These are phyloP conservation scores for Coprinopsis sp. DNA, from an alignment of 768 basidiomycete species.

Conservation along the genomic window DNA sequence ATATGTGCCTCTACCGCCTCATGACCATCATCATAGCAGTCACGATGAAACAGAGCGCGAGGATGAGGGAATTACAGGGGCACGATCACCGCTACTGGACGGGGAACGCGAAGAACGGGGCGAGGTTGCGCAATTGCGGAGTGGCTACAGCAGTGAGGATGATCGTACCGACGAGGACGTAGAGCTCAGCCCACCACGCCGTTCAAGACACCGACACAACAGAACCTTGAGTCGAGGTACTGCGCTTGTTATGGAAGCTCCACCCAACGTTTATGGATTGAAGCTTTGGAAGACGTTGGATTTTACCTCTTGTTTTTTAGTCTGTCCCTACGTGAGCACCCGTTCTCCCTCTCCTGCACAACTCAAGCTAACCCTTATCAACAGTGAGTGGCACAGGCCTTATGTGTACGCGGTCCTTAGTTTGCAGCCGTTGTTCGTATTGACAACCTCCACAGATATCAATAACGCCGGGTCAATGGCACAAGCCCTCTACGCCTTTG, in stretches of 20 bases:
- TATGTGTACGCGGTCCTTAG: slow-evolving; percentile 57
- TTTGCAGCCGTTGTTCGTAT: background rate
- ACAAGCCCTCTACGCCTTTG: slow-evolving; percentile 55
- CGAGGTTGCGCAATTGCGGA: background rate
- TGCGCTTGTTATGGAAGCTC: slow-evolving; percentile 20
- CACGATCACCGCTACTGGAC: background rate
- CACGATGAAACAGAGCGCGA: background rate
- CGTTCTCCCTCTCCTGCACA: background rate
- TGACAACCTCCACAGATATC: slow-evolving; percentile 53
- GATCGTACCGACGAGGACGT: slow-evolving; percentile 8
- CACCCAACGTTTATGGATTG: slow-evolving; percentile 51
- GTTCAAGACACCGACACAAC: background rate
- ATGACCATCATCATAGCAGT: slow-evolving; percentile 18
- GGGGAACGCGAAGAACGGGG: background rate
- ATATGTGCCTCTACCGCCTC: slow-evolving; percentile 55
- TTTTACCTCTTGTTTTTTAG: slow-evolving; percentile 59
- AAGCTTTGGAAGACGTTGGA: slow-evolving; percentile 47
- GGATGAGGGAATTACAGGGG: background rate
- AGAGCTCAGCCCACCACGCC: slow-evolving; percentile 13
- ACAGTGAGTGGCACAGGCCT: slow-evolving; percentile 71
- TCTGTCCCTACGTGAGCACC: slow-evolving; percentile 49
- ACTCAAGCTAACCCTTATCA: slow-evolving; percentile 7
- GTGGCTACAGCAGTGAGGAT: background rate
- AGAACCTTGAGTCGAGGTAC: slow-evolving; percentile 20
- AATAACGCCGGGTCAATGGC: slow-evolving; percentile 85